Evolutionary conservation across 805 yeast genomes (phyloP), one percentile per base, ranked within the genome.

Genomic region (Metschnikowia kunwiensis): DNA sequence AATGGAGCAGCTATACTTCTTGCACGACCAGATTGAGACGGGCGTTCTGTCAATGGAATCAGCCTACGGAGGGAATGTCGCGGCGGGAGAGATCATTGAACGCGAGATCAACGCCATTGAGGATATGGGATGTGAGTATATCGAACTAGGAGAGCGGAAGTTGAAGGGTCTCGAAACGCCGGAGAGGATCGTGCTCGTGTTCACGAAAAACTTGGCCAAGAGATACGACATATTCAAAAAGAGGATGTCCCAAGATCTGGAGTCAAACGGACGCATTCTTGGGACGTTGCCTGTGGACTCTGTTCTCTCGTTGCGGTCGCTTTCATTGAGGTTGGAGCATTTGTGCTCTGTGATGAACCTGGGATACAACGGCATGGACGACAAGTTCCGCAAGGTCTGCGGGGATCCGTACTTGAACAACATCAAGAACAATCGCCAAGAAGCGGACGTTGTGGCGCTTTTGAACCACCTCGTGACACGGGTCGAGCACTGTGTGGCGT

Each of bases 91-190:
- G 30, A 68, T 78, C 11, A 65, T 86, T 28, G 87, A 80, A 36
- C 71, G 65, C 34, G 94, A 88, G 58, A 66, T 85, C 48, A 63
- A 63, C 3, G 72, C 80, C 47, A 60, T 91, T 29, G 78, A 78
- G 25, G 80, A 75, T 33, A 73, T 80, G 35, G 96, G 94, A 0
- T 82, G 82, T 72, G 70, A 63, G 10, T 73, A 78, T 41, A 74
- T 74, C 43, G 79, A 77, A 30, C 62, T 86, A 34, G 98, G 98
- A 16, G 95, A 88, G 54, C 80, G 77, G 54, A 88, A 89, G 58
- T 71, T 93, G 54, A 93, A 93, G 58, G 98, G 98, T 13, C 72
- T 93, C 12, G 98, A 93, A 72, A 81, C 88, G 23, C 95, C 95
- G 2, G 98, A 93, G 58, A 73, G 74, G 24, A 81, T 93, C 11